Conservation (phyloP, 164 flowering plant species). For the Magnolia changhungtana region DNA sequence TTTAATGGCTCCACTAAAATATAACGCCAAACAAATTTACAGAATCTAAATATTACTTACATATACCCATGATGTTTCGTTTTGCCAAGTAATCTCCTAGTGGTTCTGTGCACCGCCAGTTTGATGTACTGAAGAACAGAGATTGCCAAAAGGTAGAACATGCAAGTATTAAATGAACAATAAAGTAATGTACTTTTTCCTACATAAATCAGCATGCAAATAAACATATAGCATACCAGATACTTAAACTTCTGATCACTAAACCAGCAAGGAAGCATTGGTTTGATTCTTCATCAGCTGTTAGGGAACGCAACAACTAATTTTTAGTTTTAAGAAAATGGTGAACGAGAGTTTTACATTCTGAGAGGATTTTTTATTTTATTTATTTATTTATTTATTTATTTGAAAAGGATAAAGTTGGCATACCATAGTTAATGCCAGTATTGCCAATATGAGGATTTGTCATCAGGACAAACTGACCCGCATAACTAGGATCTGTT, state of each 20-base stretch:
- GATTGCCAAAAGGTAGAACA: neutral
- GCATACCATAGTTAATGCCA: constrained; percentile 18
- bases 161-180: neutral
- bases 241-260: constrained; percentile 21
- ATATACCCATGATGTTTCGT: constrained; percentile 88
- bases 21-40: neutral
- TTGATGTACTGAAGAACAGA: constrained; percentile 57
- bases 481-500: constrained; percentile 24
- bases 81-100: constrained; percentile 68
- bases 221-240: constrained; percentile 13
- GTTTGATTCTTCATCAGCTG: constrained; percentile 22
- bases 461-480: constrained; percentile 26
- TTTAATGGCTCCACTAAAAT: neutral
- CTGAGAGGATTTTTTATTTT: neutral
- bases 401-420: neutral
- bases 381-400: too few species aligned
- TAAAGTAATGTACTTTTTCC: neutral
- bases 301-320: neutral
- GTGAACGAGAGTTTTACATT: neutral
- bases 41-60: constrained; percentile 37
- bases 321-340: neutral
- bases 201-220: neutral
- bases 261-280: constrained; percentile 23
- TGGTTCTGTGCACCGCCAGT: constrained; percentile 64
- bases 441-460: constrained; percentile 28